phyloP scores from a whole-genome alignment of 257 asterid genomes.

The Leonotis leonurus region DNA sequence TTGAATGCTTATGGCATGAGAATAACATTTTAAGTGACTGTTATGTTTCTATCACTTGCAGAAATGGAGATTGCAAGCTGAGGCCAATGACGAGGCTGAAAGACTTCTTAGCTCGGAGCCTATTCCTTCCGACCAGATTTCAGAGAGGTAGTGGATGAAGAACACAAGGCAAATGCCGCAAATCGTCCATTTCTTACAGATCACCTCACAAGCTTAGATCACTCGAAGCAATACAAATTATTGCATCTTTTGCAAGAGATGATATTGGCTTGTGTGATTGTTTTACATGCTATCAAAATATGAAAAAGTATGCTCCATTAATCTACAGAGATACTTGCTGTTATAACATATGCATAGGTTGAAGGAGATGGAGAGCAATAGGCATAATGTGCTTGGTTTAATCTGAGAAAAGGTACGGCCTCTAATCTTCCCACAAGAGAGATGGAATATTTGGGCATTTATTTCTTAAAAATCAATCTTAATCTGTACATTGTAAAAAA shows the following conservation, averaged over 20 bases:
- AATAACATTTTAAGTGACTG: neutral
- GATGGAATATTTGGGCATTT: neutral
- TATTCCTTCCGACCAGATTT: conserved; percentile 40
- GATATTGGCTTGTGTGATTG: neutral
- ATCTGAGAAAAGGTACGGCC: neutral
- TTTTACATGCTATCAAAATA: neutral
- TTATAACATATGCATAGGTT: neutral
- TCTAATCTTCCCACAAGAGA: too few species aligned
- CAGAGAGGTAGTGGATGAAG: conserved; percentile 26
- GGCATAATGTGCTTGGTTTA: neutral
- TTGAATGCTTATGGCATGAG: neutral
- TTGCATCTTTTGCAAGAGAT: neutral
- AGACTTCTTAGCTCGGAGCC: conserved; percentile 80
- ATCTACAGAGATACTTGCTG: neutral
- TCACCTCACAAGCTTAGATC: neutral
- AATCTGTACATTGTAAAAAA: neutral
- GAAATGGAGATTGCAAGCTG: conserved; percentile 95
- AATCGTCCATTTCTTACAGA: neutral
- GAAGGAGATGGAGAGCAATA: neutral
- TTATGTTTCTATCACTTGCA: conserved; percentile 21
- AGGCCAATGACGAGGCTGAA: conserved; percentile 92
- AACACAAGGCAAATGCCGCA: neutral
- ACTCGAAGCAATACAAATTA: neutral
- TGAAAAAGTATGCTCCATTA: neutral
- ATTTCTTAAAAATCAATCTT: neutral